Percentiles rank a stretch among this genome's conserved stretches.
Evolutionary conservation across 2,329 filamentous ascomycete genomes (phyloP).

Genomic region (Torrubiella hemipterigena): DNA sequence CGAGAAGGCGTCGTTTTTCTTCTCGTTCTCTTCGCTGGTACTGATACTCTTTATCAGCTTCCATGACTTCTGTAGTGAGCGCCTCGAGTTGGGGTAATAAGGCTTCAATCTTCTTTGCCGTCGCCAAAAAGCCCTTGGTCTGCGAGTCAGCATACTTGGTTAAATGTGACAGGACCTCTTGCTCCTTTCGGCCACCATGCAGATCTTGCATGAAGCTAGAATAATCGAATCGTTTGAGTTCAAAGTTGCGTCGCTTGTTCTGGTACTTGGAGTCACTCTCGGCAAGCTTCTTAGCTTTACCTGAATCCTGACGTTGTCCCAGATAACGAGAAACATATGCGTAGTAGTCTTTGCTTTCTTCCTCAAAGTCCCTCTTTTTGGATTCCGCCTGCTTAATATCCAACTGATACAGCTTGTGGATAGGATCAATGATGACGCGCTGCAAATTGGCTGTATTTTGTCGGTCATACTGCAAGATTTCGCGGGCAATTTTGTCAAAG

Average conservation of each 20-base stretch:
- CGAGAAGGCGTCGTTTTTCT: conserved; percentile 79
- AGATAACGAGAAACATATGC: conserved; percentile 89
- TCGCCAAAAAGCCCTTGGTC: conserved; percentile 67
- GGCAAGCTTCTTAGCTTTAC: conserved; percentile 93
- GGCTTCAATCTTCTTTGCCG: conserved; percentile 77
- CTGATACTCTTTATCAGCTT: conserved; percentile 93
- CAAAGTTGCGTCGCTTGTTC: conserved; percentile 83
- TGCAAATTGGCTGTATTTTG: conserved; percentile 77
- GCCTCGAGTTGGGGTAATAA: conserved; percentile 86
- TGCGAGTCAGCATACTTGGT: conserved; percentile 91
- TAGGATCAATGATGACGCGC: conserved; percentile 86
- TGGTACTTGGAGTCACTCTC: conserved; percentile 97
- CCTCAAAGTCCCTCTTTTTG: conserved; percentile 96
- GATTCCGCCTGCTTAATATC: conserved; percentile 97
- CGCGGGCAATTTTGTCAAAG: conserved; percentile 89
- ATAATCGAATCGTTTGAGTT: conserved; percentile 96
- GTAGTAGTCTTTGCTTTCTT: conserved; percentile 98
- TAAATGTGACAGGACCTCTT: conserved; percentile 87
- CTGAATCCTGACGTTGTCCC: conserved; percentile 87
- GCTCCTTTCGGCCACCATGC: conserved; percentile 97
- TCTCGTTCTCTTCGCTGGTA: conserved; percentile 91
- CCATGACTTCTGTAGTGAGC: conserved; percentile 74
- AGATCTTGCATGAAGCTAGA: conserved; percentile 98
- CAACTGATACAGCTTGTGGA: conserved; percentile 80
- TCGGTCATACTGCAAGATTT: conserved; percentile 79